Evolutionary conservation across 2,329 filamentous ascomycete species (phyloP).

Genomic region (Ascosphaera apis): DNA sequence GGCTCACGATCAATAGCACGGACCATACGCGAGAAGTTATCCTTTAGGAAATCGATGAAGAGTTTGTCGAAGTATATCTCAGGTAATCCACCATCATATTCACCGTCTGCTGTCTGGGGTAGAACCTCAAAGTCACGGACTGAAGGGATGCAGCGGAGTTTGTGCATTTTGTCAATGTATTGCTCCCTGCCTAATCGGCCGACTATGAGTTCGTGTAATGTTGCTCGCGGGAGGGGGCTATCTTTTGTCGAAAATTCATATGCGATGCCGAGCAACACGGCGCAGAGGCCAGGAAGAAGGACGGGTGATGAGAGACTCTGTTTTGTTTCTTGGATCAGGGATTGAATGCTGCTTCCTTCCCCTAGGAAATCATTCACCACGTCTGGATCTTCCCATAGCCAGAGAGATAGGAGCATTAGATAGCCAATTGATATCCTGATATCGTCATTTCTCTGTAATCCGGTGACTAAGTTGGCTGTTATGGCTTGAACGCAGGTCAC

Average conservation of each 20-base stretch:
- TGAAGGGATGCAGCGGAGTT: slow-evolving; percentile 51
- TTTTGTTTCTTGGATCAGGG: slow-evolving; percentile 52
- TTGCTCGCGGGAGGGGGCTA: slow-evolving; percentile 64
- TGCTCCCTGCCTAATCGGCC: slow-evolving; percentile 62
- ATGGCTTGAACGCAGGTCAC: slow-evolving; percentile 83
- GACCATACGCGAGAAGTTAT: slow-evolving; percentile 71
- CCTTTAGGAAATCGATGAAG: slow-evolving; percentile 87
- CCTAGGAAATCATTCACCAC: slow-evolving; percentile 81
- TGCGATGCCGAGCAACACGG: slow-evolving; percentile 62
- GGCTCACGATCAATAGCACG: slow-evolving; percentile 81
- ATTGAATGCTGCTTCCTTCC: slow-evolving; percentile 82
- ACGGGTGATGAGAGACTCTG: slow-evolving; percentile 36
- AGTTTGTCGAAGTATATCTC: slow-evolving; percentile 66
- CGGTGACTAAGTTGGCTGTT: slow-evolving; percentile 61
- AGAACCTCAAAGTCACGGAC: slow-evolving; percentile 79
- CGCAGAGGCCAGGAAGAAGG: slow-evolving; percentile 59
- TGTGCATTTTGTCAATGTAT: slow-evolving; percentile 61
- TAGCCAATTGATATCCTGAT: slow-evolving; percentile 63
- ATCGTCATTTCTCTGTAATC: slow-evolving; percentile 54
- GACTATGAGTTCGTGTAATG: slow-evolving; percentile 54
- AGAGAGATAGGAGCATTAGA: slow-evolving; percentile 66
- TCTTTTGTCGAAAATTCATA: slow-evolving; percentile 98
- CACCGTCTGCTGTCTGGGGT: slow-evolving; percentile 39
- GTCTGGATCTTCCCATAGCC: slow-evolving; percentile 80
- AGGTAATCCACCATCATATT: slow-evolving; percentile 35